Evolutionary conservation across 1,139 yeast genomes (phyloP), one percentile per base, ranked within the genome.

Genomic region (Taphrina confusa): DNA sequence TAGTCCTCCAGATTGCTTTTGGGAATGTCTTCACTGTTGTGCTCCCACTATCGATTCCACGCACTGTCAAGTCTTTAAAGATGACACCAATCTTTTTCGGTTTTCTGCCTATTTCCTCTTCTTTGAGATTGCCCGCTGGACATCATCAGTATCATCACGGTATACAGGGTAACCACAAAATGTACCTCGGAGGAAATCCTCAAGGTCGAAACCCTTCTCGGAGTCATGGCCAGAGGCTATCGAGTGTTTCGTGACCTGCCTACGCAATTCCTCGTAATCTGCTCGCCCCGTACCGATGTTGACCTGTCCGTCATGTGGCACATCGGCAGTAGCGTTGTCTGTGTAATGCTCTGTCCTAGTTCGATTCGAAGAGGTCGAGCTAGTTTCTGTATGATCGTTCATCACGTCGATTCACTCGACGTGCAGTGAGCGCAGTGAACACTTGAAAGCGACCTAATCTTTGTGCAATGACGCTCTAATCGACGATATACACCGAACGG

Each of bases 1-100:
- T 25, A 1, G 50, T 49, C 4, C 56, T 44, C 57, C 56, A 47
- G 8, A 74, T 34, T 71, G 78, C 68, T 67, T 78, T 82, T 30
- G 71, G 73, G 31, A 78, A 76, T n/a, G 80, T 73, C 36, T 81
- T 80, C 49, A 80, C 81, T 64, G 74, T 76, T 22, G 82, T 78
- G 45, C 82, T 80, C 34, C 81, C 76, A 28, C 79, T 78, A 68
- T 80, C 82, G 51, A 78, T 69, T 69, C 83, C 83, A 61, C 71
- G 71, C 57, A 80, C 78, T n/a, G 81, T 77, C 36, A 80, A 66
- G 61, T 73, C 71, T 58, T 72, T 71, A 68, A 80, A 78, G 9
- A 78, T 75, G 50, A 80, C 76, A 68, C 83, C 83, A 9, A 81
- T 75, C 57, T 74, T 75, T 61, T 78, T 77, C n/a, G 76, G 73